Conservation (phyloP, 2,329 filamentous ascomycete species). For the Aureobasidium sp. region DNA sequence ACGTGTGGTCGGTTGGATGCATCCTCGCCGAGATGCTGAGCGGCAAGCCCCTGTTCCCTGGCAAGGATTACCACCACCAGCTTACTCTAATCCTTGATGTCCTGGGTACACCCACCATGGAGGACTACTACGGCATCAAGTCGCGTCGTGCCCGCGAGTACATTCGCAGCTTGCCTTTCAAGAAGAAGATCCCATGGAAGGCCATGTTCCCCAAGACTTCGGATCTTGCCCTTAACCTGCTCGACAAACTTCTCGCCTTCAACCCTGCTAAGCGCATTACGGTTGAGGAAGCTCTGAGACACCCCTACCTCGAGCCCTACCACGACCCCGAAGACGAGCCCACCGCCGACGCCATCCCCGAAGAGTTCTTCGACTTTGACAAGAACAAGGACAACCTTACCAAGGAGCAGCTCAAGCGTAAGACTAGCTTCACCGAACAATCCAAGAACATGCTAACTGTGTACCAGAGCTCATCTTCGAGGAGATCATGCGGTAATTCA, state of each 20-base stretch:
- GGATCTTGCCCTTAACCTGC: conserved; percentile 84
- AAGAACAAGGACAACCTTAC: conserved; percentile 98
- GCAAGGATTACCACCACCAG: conserved; percentile 99
- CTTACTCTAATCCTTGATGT: conserved; percentile 95
- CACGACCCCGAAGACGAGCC: conserved; percentile 98
- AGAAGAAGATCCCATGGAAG: conserved; percentile 83
- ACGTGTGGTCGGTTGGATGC: conserved; percentile 98
- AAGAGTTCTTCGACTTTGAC: conserved; percentile 99
- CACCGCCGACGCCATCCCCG: conserved; percentile 89
- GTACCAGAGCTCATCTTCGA: conserved; percentile 74
- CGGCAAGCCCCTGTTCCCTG: conserved; percentile 94
- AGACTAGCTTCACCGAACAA: conserved; percentile 20
- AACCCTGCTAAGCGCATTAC: conserved; percentile 98
- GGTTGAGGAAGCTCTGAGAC: conserved; percentile 92
- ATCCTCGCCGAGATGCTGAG: conserved; percentile 98
- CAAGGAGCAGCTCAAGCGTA: conserved; percentile 95
- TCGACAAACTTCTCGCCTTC: conserved; percentile 94
- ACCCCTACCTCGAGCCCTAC: conserved; percentile 97
- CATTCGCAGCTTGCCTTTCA: conserved; percentile 65
- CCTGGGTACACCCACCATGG: conserved; percentile 96
- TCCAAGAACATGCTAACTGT: background rate
- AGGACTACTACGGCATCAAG: conserved; percentile 99
- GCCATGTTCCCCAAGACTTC: conserved; percentile 98
- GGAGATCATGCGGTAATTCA: conserved; percentile 70
- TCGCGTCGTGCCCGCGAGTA: conserved; percentile 94